These are phyloP conservation scores for Juglanconis sp. DNA, from an alignment of 2,329 filamentous ascomycete genomes.

Conservation along the genomic window DNA sequence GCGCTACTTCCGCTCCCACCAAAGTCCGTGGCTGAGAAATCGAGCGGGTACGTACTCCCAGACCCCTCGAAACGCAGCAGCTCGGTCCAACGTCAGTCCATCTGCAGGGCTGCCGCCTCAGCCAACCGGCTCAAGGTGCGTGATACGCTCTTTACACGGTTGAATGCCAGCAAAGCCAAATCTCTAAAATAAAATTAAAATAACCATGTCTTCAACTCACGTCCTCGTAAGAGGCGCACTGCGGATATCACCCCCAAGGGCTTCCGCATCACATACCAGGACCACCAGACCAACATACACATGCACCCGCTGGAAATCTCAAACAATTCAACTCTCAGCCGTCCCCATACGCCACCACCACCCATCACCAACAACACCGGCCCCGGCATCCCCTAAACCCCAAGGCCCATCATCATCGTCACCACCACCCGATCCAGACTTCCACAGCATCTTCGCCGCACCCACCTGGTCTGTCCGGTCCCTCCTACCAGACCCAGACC, in stretches of 20 bases:
- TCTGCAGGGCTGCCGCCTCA: background rate
- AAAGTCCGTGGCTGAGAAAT: no score
- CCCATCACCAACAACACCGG: background rate
- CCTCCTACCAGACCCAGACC: constrained; percentile 53
- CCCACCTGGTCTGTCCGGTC: constrained; percentile 83
- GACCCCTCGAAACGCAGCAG: background rate
- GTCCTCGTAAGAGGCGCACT: background rate
- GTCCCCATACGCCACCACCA: background rate
- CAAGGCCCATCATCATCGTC: no score
- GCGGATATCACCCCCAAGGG: background rate
- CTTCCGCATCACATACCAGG: background rate
- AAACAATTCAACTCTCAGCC: background rate
- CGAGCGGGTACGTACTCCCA: background rate
- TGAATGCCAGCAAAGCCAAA: background rate
- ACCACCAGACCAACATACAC: background rate
- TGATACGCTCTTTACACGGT: no score
- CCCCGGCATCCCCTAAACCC: background rate
- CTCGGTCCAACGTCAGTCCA: background rate
- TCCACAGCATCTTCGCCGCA: constrained; percentile 50
- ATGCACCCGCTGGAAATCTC: constrained; percentile 9
- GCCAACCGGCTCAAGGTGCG: no score
- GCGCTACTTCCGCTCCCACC: background rate
- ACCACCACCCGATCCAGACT: background rate
- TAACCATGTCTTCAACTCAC: constrained; percentile 4
- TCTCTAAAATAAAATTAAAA: no score